A percentile compares a stretch with the other conserved stretches of the same genome.
Conservation (phyloP, 345 rosid genomes). For the Fremontodendron californicum region DNA sequence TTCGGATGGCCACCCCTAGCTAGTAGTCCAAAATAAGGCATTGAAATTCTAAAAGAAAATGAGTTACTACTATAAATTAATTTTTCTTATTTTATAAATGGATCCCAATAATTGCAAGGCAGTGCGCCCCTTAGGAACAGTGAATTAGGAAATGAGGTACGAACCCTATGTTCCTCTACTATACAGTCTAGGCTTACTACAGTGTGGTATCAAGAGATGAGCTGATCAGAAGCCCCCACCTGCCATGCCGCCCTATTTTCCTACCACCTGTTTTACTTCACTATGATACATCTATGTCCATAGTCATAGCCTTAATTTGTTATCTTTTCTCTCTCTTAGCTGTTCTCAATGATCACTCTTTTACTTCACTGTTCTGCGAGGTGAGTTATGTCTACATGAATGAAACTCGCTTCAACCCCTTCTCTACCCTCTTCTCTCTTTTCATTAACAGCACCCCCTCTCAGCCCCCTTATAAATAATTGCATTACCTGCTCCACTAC, state of each 20-base stretch:
- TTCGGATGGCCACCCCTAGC: background rate
- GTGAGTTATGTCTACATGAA: background rate
- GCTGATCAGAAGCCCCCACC: background rate
- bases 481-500: background rate
- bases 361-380: background rate
- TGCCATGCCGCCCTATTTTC: conserved; percentile 5
- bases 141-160: background rate
- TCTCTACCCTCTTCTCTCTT: background rate
- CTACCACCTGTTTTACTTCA: background rate
- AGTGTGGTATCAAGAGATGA: background rate
- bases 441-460: background rate
- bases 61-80: background rate
- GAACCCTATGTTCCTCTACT: background rate
- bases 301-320: background rate
- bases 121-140: background rate
- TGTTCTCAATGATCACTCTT: background rate
- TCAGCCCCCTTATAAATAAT: background rate
- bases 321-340: conserved; percentile 9
- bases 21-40: background rate
- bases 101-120: conserved; percentile 2
- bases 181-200: background rate
- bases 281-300: background rate
- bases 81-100: background rate
- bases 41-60: background rate
- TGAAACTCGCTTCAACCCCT: background rate